Evolutionary conservation across 805 yeast species (phyloP).

Genomic region (Scheffersomyces ergatensis): DNA sequence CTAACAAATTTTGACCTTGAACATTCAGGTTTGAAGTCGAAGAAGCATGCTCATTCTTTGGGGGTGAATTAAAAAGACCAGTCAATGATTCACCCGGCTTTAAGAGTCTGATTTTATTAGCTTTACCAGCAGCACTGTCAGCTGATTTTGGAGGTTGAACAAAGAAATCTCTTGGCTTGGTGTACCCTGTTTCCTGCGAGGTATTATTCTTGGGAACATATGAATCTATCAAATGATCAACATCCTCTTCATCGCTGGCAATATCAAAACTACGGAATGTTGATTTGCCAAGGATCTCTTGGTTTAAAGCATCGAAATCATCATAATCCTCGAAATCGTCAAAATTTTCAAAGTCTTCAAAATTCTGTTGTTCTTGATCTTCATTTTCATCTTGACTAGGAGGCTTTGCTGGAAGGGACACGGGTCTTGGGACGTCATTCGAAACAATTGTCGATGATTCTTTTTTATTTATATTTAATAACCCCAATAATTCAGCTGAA

Average conservation of each 20-base stretch:
- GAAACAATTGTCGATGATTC: neutral
- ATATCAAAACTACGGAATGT: conserved; percentile 23
- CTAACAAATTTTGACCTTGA: conserved; percentile 20
- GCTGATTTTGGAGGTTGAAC: neutral
- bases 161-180: conserved; percentile 1
- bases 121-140: neutral
- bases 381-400: conserved; percentile 7
- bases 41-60: neutral
- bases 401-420: conserved; percentile 6
- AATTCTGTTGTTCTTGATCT: conserved; percentile 13
- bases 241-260: conserved; percentile 37
- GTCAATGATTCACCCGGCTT: conserved; percentile 26
- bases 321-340: conserved; percentile 34
- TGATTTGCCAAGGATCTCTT: conserved; percentile 11
- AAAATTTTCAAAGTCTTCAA: conserved; percentile 26
- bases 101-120: conserved; percentile 17
- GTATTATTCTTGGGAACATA: conserved; percentile 2
- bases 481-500: conserved; percentile 15
- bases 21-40: conserved; percentile 5
- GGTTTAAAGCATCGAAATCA: conserved; percentile 20
- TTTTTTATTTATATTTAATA: conserved; percentile 9
- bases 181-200: neutral
- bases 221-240: conserved; percentile 7
- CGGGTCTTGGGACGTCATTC: conserved; percentile 1
- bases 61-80: conserved; percentile 4